Conservation (phyloP, 2,329 filamentous ascomycete species). For the Neocucurbitaria cava region DNA sequence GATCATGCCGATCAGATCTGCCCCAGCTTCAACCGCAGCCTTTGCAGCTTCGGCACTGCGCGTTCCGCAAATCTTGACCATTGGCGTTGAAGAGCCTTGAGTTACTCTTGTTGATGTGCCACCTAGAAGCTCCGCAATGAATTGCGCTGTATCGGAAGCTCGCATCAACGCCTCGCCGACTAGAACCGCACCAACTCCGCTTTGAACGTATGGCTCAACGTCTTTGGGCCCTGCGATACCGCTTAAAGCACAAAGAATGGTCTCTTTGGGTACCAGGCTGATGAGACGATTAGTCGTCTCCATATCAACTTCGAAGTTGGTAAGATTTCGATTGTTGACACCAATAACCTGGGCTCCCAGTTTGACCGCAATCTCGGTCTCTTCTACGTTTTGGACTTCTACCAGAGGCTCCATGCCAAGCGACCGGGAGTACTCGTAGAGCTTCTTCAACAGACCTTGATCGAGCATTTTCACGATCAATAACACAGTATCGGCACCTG, state of each 20-base stretch:
- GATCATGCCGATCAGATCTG: slow-evolving; percentile 93
- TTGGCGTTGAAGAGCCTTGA: slow-evolving; percentile 45
- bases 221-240: slow-evolving; percentile 91
- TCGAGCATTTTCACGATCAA: slow-evolving; percentile 99
- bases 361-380: slow-evolving; percentile 87
- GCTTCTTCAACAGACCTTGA: slow-evolving; percentile 70
- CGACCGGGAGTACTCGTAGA: slow-evolving; percentile 88
- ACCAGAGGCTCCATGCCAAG: slow-evolving; percentile 98
- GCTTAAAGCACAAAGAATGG: slow-evolving; percentile 90
- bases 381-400: slow-evolving; percentile 92
- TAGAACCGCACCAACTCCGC: slow-evolving; percentile 90
- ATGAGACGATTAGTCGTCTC: slow-evolving; percentile 89
- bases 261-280: slow-evolving; percentile 82
- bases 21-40: slow-evolving; percentile 82
- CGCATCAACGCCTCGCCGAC: slow-evolving; percentile 97
- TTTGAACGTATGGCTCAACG: slow-evolving; percentile 83
- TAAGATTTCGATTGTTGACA: slow-evolving; percentile 96
- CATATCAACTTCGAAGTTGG: slow-evolving; percentile 95
- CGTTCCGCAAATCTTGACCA: slow-evolving; percentile 97
- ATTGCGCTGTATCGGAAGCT: slow-evolving; percentile 78
- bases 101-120: slow-evolving; percentile 43
- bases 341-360: slow-evolving; percentile 91
- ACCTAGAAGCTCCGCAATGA: slow-evolving; percentile 84
- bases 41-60: slow-evolving; percentile 80
- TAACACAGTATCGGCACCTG: slow-evolving; percentile 91